Evolutionary conservation across 495 filamentous ascomycete genomes (phyloP).

Genomic region (Talaromyces thailandensis): DNA sequence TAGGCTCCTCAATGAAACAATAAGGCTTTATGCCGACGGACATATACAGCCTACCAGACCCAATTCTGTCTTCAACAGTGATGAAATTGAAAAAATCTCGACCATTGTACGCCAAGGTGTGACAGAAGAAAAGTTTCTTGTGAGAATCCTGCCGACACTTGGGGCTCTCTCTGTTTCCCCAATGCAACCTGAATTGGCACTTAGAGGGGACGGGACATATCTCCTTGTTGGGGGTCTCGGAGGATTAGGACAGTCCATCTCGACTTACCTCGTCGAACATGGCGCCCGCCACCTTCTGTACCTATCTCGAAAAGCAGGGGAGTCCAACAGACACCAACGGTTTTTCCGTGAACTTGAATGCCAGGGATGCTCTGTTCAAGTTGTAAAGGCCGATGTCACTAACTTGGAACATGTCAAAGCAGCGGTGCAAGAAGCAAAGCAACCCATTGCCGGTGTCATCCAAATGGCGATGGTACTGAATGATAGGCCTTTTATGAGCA

Average conservation of each 20-base stretch:
- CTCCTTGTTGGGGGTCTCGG: constrained; percentile 37
- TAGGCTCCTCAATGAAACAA: too few relatives aligned
- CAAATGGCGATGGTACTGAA: constrained; percentile 28
- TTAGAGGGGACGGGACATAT: constrained; percentile 25
- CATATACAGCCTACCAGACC: too few relatives aligned
- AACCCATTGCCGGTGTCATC: constrained; percentile 48
- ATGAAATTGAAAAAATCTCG: too few relatives aligned
- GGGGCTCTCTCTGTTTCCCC: constrained; percentile 6
- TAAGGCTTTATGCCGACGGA: too few relatives aligned
- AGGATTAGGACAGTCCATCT: constrained; percentile 33
- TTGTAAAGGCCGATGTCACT: constrained; percentile 30
- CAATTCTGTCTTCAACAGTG: too few relatives aligned
- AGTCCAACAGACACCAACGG: constrained; percentile 1
- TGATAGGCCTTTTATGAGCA: background rate
- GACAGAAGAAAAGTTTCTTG: too few relatives aligned
- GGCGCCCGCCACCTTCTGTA: constrained; percentile 50
- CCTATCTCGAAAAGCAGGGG: constrained; percentile 37
- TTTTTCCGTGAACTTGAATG: constrained; percentile 7
- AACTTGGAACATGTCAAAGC: constrained; percentile 9
- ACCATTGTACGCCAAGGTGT: too few relatives aligned
- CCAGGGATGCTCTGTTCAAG: constrained; percentile 17
- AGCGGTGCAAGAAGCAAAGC: constrained; percentile 15
- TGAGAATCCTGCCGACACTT: constrained; percentile 7
- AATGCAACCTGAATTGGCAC: background rate
- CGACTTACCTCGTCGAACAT: constrained; percentile 47